Base-by-base conservation (phyloP, 345 rosid species). In the Iberis pinnata region DNA sequence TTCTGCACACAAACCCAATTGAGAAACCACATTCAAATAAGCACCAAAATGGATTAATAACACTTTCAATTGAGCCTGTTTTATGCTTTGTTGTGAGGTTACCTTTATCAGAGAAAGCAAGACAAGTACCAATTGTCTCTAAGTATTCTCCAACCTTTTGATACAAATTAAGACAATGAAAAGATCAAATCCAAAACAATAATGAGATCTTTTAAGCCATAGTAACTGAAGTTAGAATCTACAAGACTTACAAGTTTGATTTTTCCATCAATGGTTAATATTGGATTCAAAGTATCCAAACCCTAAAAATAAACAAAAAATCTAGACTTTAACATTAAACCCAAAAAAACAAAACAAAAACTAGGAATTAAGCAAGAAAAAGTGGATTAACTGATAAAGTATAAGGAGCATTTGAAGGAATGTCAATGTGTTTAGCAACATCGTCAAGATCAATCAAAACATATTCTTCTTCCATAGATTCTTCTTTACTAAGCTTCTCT, bases 91-190 rank as follows among this genome's bases (percentile, higher is more conserved):
- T n/a, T n/a, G n/a, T 31, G 18, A 41, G 24, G 10, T 51, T 17
- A 51, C 43, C 56, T 18, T 36, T 51, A 9, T 51, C 56, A 35
- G 56, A 35, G 31, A 51, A 74, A 55, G 69, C 70, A 62, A 79
- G 66, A 57, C 78, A 75, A 16, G 84, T 79, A 18, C 88, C 88
- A 18, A 79, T 69, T 8, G 88, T 79, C 56, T 81, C 84, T 16
- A 71, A 68, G n/a, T 79, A 78, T 10, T 76, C 78, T 64, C 84
- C 84, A 55, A 76, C 73, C 83, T 80, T 45, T 8, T 5, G 15
- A 61, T 25, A 65, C 8, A 9, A 12, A 25, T 2, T 11, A 1
- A 14, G 26, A 9, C 5, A 41, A 18, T 11, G 31, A 11, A 9
- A 8, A 37, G 14, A 49, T 61, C 18, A 51, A 17, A 22, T 8